Percentiles rank a stretch among this genome's conserved stretches.
These are phyloP conservation scores for Achlya hypogyna DNA, from an alignment of 352 stramenopile genomes.

Conservation along the genomic window DNA sequence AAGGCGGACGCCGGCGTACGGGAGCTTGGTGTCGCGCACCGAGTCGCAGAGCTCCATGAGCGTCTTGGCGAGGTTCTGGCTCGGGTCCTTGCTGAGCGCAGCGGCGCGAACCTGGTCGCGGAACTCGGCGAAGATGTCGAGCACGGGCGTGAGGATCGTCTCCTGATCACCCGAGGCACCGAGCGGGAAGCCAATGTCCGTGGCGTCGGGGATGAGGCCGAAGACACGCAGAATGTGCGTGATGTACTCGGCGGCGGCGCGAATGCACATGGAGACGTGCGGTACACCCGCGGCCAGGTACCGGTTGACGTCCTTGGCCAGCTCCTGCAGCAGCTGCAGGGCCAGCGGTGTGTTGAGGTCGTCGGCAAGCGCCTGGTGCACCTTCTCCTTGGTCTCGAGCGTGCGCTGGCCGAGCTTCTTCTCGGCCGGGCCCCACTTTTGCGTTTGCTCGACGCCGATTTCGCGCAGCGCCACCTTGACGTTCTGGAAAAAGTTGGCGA, in stretches of 20 bases:
- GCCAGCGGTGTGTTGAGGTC: constrained; percentile 87
- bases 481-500: constrained; percentile 92
- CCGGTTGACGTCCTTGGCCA: constrained; percentile 80
- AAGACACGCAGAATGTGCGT: constrained; percentile 81
- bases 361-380: constrained; percentile 72
- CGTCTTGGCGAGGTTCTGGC: constrained; percentile 33
- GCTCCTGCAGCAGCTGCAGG: constrained; percentile 49
- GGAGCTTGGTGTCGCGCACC: constrained; percentile 85
- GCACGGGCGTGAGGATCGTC: constrained; percentile 67
- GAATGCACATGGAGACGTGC: constrained; percentile 73
- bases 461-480: constrained; percentile 83
- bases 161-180: constrained; percentile 48
- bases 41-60: constrained; percentile 81
- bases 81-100: constrained; percentile 45
- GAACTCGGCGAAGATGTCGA: constrained; percentile 88
- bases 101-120: constrained; percentile 71
- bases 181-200: constrained; percentile 76
- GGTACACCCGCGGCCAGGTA: constrained; percentile 59
- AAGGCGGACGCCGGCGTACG: constrained; percentile 77
- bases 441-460: constrained; percentile 60
- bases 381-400: constrained; percentile 66
- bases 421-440: constrained; percentile 72
- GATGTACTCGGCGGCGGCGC: constrained; percentile 79
- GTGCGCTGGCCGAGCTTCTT: constrained; percentile 58
- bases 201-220: constrained; percentile 56